Base-by-base conservation (phyloP, 352 stramenopile genomes). In the Nannochloropsis limnetica region DNA sequence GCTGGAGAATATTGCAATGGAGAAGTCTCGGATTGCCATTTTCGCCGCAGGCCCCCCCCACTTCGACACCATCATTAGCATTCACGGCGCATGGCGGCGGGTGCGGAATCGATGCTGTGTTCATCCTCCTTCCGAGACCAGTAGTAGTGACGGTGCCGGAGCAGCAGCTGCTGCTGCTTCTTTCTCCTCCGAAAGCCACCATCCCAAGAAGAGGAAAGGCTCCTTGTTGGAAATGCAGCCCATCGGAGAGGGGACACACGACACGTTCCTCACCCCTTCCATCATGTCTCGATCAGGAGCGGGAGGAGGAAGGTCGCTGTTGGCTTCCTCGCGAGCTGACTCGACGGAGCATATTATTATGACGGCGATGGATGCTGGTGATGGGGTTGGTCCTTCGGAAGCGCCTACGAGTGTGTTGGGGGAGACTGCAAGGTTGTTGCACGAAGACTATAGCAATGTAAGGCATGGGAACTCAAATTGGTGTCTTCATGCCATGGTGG, bases 41-140 rank as follows among this genome's bases (percentile, higher is more conserved):
- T 74, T 74, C 22, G 61, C 61, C 61, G 15, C 61, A 8, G 61
- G 61, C 61, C 61, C 61, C 11, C 61, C 61, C 61, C 61, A 74
- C 22, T 74, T 74, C 25, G 61, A 74, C n/a, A 74, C 61, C 61
- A 74, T 74, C 61, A 74, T 74, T 29, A 74, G n/a, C 20, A 74
- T 74, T 20, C 61, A 74, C 11, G 61, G 61, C 3, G 61, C 61
- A 11, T 74, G 61, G 61, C n/a, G 25, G 25, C 61, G 61, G n/a
- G 61, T 74, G 9, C 61, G 61, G 9, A 74, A 74, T 29, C n/a
- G 61, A 15, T 74, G 61, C 61, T 74, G 61, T 29, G n/a, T 74
- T 25, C n/a, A 74, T 31, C 61, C 11, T 29, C 61, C 61, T 31
- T 31, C 61, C 11, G 0, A 11, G 11, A 67, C 14, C 9, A 29